These are phyloP conservation scores for Pyrus communis DNA, from an alignment of 306 rosid species.

Conservation along the genomic window DNA sequence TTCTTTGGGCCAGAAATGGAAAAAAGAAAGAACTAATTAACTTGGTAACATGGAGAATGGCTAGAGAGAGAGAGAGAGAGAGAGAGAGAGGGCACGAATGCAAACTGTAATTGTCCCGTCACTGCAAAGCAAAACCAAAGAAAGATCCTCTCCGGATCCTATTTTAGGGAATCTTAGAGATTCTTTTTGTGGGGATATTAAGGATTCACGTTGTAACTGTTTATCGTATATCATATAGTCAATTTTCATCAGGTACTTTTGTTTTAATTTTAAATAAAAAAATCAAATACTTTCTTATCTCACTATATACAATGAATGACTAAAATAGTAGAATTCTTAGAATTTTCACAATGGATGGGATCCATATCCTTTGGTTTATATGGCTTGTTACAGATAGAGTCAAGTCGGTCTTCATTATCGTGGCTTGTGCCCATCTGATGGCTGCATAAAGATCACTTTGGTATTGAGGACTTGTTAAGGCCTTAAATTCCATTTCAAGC, in stretches of 20 bases:
- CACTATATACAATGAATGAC: fast-evolving
- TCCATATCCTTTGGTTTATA: no score
- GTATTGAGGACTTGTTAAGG: background rate
- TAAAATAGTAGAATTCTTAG: fast-evolving
- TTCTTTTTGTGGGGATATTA: no score
- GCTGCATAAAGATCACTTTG: background rate
- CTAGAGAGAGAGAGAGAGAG: background rate
- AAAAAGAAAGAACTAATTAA: background rate
- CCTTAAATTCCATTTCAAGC: background rate
- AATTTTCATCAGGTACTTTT: fast-evolving
- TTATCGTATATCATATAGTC: fast-evolving
- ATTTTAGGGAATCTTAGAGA: no score
- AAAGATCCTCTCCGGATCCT: background rate
- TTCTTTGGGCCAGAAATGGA: background rate
- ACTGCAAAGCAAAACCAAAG: background rate
- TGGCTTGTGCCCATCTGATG: background rate
- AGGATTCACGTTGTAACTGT: no score
- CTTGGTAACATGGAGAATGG: background rate
- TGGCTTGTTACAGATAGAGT: background rate
- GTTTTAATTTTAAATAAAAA: no score
- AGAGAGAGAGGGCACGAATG: background rate
- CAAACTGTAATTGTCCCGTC: background rate
- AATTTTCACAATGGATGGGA: fast-evolving
- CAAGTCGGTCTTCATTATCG: background rate
- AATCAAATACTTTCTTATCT: fast-evolving